Evolutionary conservation across 2,329 filamentous ascomycete species (phyloP).

Genomic region (Allantophomopsis lycopodina): DNA sequence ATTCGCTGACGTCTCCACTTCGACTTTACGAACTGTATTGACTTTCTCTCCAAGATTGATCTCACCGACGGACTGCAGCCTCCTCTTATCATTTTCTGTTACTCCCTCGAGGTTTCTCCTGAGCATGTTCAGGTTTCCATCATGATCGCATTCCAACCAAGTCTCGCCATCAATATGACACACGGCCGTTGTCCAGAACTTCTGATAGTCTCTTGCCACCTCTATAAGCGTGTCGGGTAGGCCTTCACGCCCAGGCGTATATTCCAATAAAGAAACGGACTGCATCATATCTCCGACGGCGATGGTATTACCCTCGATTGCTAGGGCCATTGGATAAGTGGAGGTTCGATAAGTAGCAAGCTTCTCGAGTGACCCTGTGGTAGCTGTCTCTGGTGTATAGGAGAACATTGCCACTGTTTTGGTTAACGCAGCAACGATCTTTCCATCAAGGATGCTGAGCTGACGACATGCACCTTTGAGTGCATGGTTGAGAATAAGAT

Average conservation of each 20-base stretch:
- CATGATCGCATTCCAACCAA: constrained; percentile 74
- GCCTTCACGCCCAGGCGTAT: constrained; percentile 40
- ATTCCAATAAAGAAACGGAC: constrained; percentile 69
- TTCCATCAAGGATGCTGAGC: constrained; percentile 58
- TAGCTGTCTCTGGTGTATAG: constrained; percentile 41
- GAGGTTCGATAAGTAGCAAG: constrained; percentile 66
- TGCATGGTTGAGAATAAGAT: constrained; percentile 52
- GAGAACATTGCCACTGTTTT: constrained; percentile 62
- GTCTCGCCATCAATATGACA: constrained; percentile 57
- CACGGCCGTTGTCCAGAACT: constrained; percentile 70
- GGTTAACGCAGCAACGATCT: constrained; percentile 75
- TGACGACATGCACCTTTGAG: constrained; percentile 74
- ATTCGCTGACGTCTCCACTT: constrained; percentile 48
- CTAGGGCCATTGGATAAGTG: constrained; percentile 72
- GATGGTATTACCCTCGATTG: constrained; percentile 60
- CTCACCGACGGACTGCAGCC: constrained; percentile 64
- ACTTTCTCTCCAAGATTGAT: constrained; percentile 86
- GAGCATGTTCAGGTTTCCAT: constrained; percentile 80
- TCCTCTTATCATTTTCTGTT: constrained; percentile 57
- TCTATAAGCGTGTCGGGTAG: constrained; percentile 54
- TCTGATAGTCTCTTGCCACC: constrained; percentile 67
- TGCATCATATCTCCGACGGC: constrained; percentile 91
- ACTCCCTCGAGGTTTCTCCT: constrained; percentile 59
- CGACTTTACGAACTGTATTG: constrained; percentile 68
- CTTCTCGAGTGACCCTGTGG: constrained; percentile 47